A percentile compares a stretch with the other conserved stretches of the same genome.
These are phyloP conservation scores for Tothia fuscella DNA, from an alignment of 2,329 filamentous ascomycete genomes.

Conservation along the genomic window DNA sequence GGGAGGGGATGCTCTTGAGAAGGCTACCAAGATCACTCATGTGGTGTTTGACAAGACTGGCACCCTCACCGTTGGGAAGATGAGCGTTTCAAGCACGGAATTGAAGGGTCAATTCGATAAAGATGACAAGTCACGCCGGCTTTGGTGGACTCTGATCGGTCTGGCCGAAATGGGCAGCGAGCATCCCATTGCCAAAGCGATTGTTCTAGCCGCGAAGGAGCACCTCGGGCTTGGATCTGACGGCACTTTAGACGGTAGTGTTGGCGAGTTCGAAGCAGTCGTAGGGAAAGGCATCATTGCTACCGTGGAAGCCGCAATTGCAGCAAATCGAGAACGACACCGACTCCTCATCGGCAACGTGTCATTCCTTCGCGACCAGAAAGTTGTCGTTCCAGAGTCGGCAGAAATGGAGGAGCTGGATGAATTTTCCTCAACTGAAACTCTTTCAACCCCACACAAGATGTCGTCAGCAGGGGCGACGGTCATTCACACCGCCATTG, in stretches of 20 bases:
- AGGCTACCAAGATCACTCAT: conserved; percentile 77
- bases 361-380: conserved; percentile 59
- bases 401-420: conserved; percentile 15
- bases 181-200: conserved; percentile 87
- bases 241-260: conserved; percentile 65
- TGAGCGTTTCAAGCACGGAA: conserved; percentile 70
- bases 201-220: conserved; percentile 61
- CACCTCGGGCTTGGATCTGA: conserved; percentile 63
- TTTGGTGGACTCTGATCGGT: conserved; percentile 95
- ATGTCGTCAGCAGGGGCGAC: conserved; percentile 55
- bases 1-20: conserved; percentile 84
- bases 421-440: conserved; percentile 20
- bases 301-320: conserved; percentile 61
- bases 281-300: conserved; percentile 82
- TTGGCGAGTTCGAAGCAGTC: conserved; percentile 71
- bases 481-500: conserved; percentile 82
- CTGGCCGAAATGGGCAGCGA: conserved; percentile 94
- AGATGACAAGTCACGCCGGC: conserved; percentile 52
- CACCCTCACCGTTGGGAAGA: conserved; percentile 86
- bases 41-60: conserved; percentile 94
- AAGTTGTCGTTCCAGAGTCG: conserved; percentile 49
- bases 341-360: conserved; percentile 75
- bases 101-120: conserved; percentile 58
- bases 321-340: conserved; percentile 58
- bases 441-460: conserved; percentile 4